Percentiles rank a stretch among this genome's conserved stretches.
phyloP scores from a whole-genome alignment of 306 rosid genomes.

The Calophaca sinica region DNA sequence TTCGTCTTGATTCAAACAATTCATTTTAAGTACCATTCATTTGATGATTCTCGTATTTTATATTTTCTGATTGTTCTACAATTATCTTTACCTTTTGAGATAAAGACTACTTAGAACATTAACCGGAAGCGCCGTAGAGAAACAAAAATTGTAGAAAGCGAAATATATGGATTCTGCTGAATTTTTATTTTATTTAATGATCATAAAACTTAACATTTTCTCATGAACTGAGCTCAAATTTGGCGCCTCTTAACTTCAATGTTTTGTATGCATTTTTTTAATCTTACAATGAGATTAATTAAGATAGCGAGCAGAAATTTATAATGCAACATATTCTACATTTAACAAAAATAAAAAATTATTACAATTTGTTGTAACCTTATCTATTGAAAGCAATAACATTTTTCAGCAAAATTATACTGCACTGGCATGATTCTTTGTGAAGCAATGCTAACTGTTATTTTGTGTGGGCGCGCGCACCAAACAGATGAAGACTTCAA shows the following conservation, averaged over 20 bases:
- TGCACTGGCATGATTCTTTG: not conserved
- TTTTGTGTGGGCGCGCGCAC: not conserved
- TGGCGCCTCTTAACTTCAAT: not conserved
- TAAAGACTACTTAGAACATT: too few species aligned
- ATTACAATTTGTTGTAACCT: not conserved
- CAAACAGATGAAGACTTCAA: slow-evolving; percentile 83
- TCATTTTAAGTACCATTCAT: too few species aligned
- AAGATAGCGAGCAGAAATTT: not conserved
- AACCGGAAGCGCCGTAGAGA: too few species aligned
- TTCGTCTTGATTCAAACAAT: too few species aligned
- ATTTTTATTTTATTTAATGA: too few species aligned
- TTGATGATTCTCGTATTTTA: too few species aligned
- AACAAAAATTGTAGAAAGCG: too few species aligned
- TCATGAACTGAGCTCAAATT: not conserved
- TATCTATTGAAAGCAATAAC: not conserved
- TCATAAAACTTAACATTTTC: too few species aligned
- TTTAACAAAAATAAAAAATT: not conserved
- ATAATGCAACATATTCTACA: not conserved
- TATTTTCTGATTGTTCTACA: too few species aligned
- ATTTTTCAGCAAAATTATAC: not conserved
- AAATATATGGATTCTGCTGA: too few species aligned
- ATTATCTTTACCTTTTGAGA: too few species aligned
- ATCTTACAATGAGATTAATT: not conserved
- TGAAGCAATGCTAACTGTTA: not conserved
- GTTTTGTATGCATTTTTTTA: too few species aligned